Evolutionary conservation across 805 yeast species (phyloP).

Genomic region (Kodamaea kaohsiungensis): DNA sequence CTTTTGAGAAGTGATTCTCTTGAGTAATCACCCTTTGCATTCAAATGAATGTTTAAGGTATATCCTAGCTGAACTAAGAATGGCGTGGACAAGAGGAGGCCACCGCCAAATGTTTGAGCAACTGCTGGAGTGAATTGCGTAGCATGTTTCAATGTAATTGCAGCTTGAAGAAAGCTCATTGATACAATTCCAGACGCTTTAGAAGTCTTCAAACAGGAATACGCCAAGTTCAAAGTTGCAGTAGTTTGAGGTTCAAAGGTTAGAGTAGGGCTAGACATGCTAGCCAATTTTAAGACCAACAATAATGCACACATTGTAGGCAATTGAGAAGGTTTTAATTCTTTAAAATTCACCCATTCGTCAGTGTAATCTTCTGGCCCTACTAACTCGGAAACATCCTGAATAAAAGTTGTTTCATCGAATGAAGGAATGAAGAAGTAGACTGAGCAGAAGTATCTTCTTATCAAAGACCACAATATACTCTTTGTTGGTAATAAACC

Average conservation of each 20-base stretch:
- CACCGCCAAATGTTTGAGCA: neutral
- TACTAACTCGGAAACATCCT: neutral
- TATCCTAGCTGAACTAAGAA: neutral
- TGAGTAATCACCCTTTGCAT: neutral
- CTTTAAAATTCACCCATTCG: neutral
- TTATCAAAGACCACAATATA: neutral
- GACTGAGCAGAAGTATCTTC: neutral
- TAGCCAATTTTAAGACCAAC: neutral
- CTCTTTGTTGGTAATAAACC: neutral
- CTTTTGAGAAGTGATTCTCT: neutral
- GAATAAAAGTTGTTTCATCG: neutral
- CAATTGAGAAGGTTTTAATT: neutral
- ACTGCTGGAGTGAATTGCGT: neutral
- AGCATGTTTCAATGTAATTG: neutral
- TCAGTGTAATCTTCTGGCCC: neutral
- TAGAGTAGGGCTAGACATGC: neutral
- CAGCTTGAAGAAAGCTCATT: neutral
- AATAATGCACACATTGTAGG: neutral
- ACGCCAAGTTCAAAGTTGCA: neutral
- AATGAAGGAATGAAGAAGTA: neutral
- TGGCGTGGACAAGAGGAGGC: neutral
- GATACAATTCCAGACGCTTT: neutral
- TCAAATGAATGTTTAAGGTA: neutral
- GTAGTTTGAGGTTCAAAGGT: neutral
- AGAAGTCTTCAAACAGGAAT: neutral